These are phyloP conservation scores for Bauhinia variegata DNA, from an alignment of 306 rosid species.

Conservation along the genomic window DNA sequence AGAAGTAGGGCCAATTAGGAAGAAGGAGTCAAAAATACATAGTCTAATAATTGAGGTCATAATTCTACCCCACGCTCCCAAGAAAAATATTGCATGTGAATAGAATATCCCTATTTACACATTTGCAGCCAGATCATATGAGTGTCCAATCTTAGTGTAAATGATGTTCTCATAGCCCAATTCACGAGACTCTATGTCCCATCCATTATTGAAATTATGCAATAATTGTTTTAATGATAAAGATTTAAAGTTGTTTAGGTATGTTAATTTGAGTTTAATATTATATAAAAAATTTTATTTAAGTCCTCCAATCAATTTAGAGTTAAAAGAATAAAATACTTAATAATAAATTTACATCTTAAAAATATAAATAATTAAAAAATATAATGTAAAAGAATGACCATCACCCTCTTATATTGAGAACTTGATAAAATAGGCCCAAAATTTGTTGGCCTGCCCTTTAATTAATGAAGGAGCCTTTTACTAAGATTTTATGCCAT, in stretches of 20 bases:
- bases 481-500: neutral
- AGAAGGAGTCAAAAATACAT: slow-evolving; percentile 30
- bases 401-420: slow-evolving; percentile 32
- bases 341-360: too few species aligned
- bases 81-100: slow-evolving; percentile 52
- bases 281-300: too few species aligned
- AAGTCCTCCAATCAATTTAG: too few species aligned
- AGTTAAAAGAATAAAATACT: too few species aligned
- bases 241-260: too few species aligned
- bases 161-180: neutral
- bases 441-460: slow-evolving; percentile 28
- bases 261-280: too few species aligned
- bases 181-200: slow-evolving; percentile 37
- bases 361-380: too few species aligned
- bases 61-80: slow-evolving; percentile 40
- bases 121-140: slow-evolving; percentile 43
- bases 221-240: too few species aligned
- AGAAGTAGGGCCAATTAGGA: slow-evolving; percentile 28
- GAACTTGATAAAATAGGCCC: slow-evolving; percentile 31
- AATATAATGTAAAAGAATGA: too few species aligned
- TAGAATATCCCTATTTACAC: slow-evolving; percentile 35
- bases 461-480: slow-evolving; percentile 37
- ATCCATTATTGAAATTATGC: slow-evolving; percentile 2
- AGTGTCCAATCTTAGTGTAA: slow-evolving; percentile 34
- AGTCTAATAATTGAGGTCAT: slow-evolving; percentile 44